phyloP scores from a whole-genome alignment of 2,329 filamentous ascomycete species.

The Exophiala mesophila region DNA sequence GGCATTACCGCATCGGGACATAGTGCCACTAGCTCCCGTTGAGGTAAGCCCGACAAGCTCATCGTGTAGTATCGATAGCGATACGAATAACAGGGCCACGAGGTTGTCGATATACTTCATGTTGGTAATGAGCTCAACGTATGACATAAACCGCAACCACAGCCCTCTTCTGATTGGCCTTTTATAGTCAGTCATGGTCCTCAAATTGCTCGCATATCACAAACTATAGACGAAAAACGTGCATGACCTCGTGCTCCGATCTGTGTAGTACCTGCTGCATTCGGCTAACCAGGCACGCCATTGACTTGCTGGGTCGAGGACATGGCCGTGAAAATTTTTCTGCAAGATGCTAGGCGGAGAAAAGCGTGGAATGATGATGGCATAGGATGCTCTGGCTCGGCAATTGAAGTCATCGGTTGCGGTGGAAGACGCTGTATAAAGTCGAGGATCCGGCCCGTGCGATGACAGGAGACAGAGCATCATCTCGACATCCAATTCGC shows the following conservation, averaged over 20 bases:
- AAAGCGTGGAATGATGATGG: neutral
- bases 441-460: no score
- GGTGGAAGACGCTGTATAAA: neutral
- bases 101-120: no score
- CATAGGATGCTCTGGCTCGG: neutral
- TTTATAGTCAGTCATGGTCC: neutral
- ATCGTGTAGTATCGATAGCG: no score
- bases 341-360: neutral
- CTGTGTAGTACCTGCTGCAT: neutral
- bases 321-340: slow-evolving; percentile 1
- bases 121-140: no score
- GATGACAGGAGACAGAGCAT: neutral
- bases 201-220: neutral
- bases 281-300: neutral
- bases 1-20: slow-evolving; percentile 5
- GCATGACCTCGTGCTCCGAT: neutral
- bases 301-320: neutral
- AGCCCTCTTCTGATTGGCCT: no score
- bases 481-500: neutral
- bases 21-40: no score
- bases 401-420: neutral
- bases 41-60: no score
- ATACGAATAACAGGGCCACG: no score
- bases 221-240: neutral
- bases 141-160: no score